Conservation (phyloP, 1,284 basidiomycete genomes). For the Fomitopsis palustris region DNA sequence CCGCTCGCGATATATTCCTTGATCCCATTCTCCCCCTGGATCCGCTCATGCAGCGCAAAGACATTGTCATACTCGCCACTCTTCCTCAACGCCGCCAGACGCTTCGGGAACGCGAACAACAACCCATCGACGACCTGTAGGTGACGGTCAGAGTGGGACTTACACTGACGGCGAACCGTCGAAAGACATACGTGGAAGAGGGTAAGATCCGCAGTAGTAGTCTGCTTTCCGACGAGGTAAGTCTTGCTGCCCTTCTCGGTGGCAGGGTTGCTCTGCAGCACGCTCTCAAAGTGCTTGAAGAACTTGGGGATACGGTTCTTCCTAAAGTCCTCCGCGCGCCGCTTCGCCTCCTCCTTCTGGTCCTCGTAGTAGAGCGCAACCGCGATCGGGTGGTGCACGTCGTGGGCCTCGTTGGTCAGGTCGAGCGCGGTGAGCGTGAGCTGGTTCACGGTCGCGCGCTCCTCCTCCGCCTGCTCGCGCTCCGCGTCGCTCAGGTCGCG, state of each 20-base stretch:
- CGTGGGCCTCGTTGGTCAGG: conserved; percentile 37
- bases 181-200: conserved; percentile 37
- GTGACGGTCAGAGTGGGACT: background rate
- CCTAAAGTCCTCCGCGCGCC: conserved; percentile 36
- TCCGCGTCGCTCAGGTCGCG: conserved; percentile 18
- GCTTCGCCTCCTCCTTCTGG: conserved; percentile 35
- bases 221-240: conserved; percentile 35
- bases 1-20: conserved; percentile 41
- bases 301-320: conserved; percentile 44
- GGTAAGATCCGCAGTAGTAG: conserved; percentile 45
- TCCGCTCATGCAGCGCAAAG: conserved; percentile 30
- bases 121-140: conserved; percentile 31
- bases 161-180: background rate
- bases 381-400: conserved; percentile 38
- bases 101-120: conserved; percentile 45
- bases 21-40: conserved; percentile 33
- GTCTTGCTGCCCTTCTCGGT: conserved; percentile 18
- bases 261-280: conserved; percentile 30
- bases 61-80: conserved; percentile 30
- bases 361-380: conserved; percentile 42
- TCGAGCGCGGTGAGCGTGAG: conserved; percentile 42
- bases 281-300: conserved; percentile 37
- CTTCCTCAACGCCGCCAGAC: conserved; percentile 27
- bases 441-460: conserved; percentile 34
- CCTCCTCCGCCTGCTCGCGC: conserved; percentile 22